Evolutionary conservation across 2,329 filamentous ascomycete species (phyloP), one percentile per base, ranked within the genome.

Genomic region (Exserohilum turcica): DNA sequence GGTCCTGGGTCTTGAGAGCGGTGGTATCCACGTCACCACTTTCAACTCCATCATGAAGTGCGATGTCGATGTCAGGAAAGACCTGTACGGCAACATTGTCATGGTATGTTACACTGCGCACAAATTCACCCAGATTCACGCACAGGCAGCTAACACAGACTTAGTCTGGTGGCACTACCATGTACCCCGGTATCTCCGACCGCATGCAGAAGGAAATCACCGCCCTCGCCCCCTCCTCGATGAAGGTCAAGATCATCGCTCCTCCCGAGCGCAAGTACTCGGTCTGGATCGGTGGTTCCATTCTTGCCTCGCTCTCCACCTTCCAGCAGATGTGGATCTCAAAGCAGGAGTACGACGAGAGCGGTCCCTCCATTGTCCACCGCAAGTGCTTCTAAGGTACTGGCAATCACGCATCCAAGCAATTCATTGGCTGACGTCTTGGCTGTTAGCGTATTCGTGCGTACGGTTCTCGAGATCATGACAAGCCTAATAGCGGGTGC

Each of bases 251-350:
- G 91, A 97, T 99, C 84, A 97, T 99, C 79, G 94, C 94, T 84
- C 94, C 94, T 73, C 94, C 94, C 71, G 94, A 99, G 90, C 91
- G 94, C 83, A 99, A 99, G 88, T 99, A 99, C 91, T 97, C 94
- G 65, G 94, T 99, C 86, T 99, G 94, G 94, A 99, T 99, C 80
- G 94, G 94, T 94, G 94, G 94, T 87, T 99, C 94, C 81, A 99
- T 99, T 84, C 84, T 99, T 77, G 94, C 94, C 73, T 99, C 94
- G 65, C 90, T 99, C 75, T 99, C 94, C 72, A 99, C 94, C 82
- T 99, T 99, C 93, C 94, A 99, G 87, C 94, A 99, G 85, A 99
- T 99, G 94, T 99, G 94, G 94, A 97, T 99, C 88, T 99, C 94
- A 75, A 99, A 99, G 92, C 94, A 99, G 85, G 93, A 97, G 86